phyloP scores from a whole-genome alignment of 805 yeast species.

The Wickerhamiella australiensis region DNA sequence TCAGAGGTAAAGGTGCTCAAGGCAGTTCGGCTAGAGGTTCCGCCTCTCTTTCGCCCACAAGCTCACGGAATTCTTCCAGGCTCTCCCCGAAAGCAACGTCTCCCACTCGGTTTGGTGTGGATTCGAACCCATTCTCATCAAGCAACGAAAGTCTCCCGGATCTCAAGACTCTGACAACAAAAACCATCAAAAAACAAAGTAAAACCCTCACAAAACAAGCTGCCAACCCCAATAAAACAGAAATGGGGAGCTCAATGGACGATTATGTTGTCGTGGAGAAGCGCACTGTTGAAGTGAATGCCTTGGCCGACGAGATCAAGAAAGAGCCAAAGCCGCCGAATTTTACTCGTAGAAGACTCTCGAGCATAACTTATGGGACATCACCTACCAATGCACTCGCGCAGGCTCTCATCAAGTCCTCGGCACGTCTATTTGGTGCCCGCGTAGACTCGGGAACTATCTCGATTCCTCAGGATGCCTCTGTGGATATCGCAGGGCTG shows the following conservation, averaged over 20 bases:
- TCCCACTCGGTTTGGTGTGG: not conserved
- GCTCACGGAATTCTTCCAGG: not conserved
- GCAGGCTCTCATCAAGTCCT: conserved; percentile 76
- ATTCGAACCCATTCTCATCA: conserved; percentile 5
- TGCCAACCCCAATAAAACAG: conserved; percentile 7
- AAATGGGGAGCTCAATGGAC: conserved; percentile 1
- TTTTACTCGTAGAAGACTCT: conserved; percentile 20
- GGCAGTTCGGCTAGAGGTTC: too few species aligned
- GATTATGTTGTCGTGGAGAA: conserved; percentile 94
- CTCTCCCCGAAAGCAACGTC: not conserved
- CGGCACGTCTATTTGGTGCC: conserved; percentile 71
- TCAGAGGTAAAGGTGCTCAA: conserved; percentile 20
- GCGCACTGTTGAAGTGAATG: conserved; percentile 87
- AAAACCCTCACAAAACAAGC: not conserved
- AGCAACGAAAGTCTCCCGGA: conserved; percentile 1
- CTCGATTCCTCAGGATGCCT: conserved; percentile 7
- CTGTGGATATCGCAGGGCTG: conserved; percentile 1
- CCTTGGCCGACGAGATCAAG: conserved; percentile 77
- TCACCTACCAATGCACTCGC: conserved; percentile 78
- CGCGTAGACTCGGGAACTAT: conserved; percentile 15
- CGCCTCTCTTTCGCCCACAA: not conserved
- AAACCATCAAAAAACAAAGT: conserved; percentile 22
- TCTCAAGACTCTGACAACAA: conserved; percentile 2
- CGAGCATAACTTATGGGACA: conserved; percentile 29
- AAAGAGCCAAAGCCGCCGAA: conserved; percentile 16